Evolutionary conservation across 2,329 filamentous ascomycete species (phyloP).

Genomic region (Camillea tinctor): DNA sequence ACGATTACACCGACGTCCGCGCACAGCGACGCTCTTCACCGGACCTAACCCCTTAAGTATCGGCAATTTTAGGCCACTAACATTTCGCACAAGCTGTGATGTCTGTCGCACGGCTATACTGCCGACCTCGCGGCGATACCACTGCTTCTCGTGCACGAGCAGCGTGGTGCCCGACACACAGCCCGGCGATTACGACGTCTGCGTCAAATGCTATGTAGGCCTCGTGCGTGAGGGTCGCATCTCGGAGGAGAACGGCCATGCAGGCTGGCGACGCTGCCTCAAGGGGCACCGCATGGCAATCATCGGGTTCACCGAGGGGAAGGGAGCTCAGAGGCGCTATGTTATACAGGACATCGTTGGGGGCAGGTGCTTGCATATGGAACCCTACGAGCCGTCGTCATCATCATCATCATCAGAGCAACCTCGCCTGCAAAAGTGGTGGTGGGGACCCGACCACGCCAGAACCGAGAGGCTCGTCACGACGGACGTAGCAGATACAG

Average conservation of each 20-base stretch:
- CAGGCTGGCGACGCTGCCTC: constrained; percentile 81
- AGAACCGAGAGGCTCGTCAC: constrained; percentile 49
- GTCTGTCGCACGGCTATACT: constrained; percentile 73
- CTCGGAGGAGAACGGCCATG: constrained; percentile 70
- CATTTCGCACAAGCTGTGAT: constrained; percentile 75
- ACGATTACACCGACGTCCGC: constrained; percentile 40
- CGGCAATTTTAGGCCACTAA: constrained; percentile 64
- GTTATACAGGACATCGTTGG: constrained; percentile 75
- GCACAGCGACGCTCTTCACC: constrained; percentile 46
- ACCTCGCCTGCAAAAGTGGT: constrained; percentile 48
- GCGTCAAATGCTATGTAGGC: constrained; percentile 71
- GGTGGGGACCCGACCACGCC: constrained; percentile 44
- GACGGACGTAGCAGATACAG: constrained; percentile 47
- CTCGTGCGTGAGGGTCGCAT: constrained; percentile 65
- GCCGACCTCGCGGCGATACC: constrained; percentile 68
- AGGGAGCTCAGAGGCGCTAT: constrained; percentile 65
- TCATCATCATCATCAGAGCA: not conserved
- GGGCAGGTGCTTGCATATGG: constrained; percentile 66
- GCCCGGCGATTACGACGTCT: constrained; percentile 83
- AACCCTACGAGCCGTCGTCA: constrained; percentile 41
- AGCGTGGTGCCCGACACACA: constrained; percentile 43
- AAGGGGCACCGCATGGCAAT: constrained; percentile 82
- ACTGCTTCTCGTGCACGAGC: constrained; percentile 74
- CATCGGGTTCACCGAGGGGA: constrained; percentile 69
- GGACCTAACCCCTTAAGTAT: constrained; percentile 46